Percentiles rank a stretch among this genome's conserved stretches.
phyloP scores from a whole-genome alignment of 768 basidiomycete species.

The Cystoderma amianthinum region DNA sequence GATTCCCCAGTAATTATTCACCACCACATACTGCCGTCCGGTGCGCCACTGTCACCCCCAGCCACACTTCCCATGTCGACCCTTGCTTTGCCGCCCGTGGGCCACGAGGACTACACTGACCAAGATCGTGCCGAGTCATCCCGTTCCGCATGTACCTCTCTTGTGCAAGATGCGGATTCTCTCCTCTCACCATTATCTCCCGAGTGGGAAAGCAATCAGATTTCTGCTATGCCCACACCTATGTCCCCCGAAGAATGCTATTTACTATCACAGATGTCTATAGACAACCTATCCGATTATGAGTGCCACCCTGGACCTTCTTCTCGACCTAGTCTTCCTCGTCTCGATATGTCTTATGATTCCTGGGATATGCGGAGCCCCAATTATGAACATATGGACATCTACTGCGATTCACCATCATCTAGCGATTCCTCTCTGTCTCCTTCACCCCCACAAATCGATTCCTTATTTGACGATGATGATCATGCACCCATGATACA shows the following conservation, averaged over 20 bases:
- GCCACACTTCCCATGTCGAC: slow-evolving; percentile 33
- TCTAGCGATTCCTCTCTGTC: not conserved
- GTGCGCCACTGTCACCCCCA: slow-evolving; percentile 33
- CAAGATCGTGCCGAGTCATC: slow-evolving; percentile 5
- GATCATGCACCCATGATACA: not conserved
- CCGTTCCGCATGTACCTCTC: not conserved
- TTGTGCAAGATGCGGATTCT: not conserved
- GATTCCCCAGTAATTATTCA: slow-evolving; percentile 25
- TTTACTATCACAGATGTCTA: not conserved
- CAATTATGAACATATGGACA: not conserved
- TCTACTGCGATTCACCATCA: not conserved
- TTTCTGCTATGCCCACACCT: not conserved
- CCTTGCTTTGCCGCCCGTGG: slow-evolving; percentile 23
- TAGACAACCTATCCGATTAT: not conserved
- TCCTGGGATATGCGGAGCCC: not conserved
- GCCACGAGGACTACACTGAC: not conserved
- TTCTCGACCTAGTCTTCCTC: not conserved
- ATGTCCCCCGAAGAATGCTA: not conserved
- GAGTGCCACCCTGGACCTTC: not conserved
- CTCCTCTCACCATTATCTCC: slow-evolving; percentile 2
- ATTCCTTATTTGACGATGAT: not conserved
- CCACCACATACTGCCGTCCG: slow-evolving; percentile 17
- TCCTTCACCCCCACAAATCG: not conserved
- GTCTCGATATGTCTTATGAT: not conserved
- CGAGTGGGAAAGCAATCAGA: not conserved